A percentile compares a stretch with the other conserved stretches of the same genome.
phyloP scores from a whole-genome alignment of 352 stramenopile species.

The Plasmopara muralis region DNA sequence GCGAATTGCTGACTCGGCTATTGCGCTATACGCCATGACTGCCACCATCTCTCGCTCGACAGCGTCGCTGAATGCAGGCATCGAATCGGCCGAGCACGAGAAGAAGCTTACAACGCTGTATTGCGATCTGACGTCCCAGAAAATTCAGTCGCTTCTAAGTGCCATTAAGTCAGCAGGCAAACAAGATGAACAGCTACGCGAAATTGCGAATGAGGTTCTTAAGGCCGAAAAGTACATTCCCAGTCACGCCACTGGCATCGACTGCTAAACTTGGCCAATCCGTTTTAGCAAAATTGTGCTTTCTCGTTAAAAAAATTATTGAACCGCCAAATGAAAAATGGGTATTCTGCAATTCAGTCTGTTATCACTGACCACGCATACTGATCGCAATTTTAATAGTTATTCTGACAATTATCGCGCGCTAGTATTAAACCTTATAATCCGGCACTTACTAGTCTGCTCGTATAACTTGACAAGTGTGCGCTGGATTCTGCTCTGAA shows the following conservation, averaged over 20 bases:
- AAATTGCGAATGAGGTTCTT: conserved; percentile 77
- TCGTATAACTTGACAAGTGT: too few relatives aligned
- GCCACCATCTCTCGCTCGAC: conserved; percentile 78
- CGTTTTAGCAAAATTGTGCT: too few relatives aligned
- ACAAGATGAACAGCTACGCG: conserved; percentile 59
- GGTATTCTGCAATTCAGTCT: too few relatives aligned
- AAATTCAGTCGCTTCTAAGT: conserved; percentile 53
- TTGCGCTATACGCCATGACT: conserved; percentile 82
- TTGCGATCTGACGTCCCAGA: conserved; percentile 63
- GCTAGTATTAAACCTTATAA: neutral
- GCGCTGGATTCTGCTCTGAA: too few relatives aligned
- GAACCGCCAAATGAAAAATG: too few relatives aligned
- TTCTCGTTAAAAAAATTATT: too few relatives aligned
- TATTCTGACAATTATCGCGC: neutral
- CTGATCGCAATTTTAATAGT: too few relatives aligned
- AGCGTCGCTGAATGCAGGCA: conserved; percentile 43
- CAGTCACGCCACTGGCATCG: conserved; percentile 66
- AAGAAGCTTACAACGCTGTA: conserved; percentile 74
- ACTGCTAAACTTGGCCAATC: conserved; percentile 22
- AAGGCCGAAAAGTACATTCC: conserved; percentile 71
- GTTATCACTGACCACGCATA: too few relatives aligned
- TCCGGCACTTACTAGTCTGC: neutral
- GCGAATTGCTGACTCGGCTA: conserved; percentile 79
- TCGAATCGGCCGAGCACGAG: conserved; percentile 63
- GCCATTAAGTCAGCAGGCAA: conserved; percentile 56